Conservation (phyloP, 495 filamentous ascomycete genomes). For the Podospora didyma region DNA sequence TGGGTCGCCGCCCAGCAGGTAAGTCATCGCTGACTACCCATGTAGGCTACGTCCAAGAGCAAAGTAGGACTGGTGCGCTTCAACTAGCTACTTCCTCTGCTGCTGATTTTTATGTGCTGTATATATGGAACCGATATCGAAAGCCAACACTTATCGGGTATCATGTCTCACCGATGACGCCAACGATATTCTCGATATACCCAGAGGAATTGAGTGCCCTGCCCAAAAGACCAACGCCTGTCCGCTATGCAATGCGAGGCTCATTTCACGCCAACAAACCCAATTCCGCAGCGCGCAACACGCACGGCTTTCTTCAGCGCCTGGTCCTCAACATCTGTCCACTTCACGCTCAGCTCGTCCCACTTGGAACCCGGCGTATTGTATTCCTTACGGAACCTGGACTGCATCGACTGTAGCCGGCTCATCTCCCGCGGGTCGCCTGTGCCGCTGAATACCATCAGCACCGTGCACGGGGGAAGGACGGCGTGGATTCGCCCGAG, state of each 20-base stretch:
- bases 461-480: constrained; percentile 77
- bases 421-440: constrained; percentile 80
- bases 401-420: constrained; percentile 68
- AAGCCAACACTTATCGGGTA: too few relatives aligned
- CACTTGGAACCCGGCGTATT: constrained; percentile 66
- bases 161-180: too few relatives aligned
- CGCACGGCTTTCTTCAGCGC: constrained; percentile 65
- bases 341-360: constrained; percentile 82
- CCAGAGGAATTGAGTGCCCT: too few relatives aligned
- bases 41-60: too few relatives aligned
- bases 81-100: too few relatives aligned
- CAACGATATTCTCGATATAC: too few relatives aligned
- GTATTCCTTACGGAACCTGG: constrained; percentile 72
- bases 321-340: constrained; percentile 87
- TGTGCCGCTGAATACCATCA: constrained; percentile 84
- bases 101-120: too few relatives aligned
- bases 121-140: too few relatives aligned
- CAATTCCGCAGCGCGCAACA: constrained; percentile 70
- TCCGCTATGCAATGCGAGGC: neutral
- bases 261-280: constrained; percentile 75
- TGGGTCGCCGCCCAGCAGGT: too few relatives aligned
- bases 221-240: too few relatives aligned
- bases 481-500: constrained; percentile 69
- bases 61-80: too few relatives aligned
- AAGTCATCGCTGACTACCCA: too few relatives aligned